Base-by-base conservation (phyloP, 257 asterid genomes). In the Salvia hispanica region DNA sequence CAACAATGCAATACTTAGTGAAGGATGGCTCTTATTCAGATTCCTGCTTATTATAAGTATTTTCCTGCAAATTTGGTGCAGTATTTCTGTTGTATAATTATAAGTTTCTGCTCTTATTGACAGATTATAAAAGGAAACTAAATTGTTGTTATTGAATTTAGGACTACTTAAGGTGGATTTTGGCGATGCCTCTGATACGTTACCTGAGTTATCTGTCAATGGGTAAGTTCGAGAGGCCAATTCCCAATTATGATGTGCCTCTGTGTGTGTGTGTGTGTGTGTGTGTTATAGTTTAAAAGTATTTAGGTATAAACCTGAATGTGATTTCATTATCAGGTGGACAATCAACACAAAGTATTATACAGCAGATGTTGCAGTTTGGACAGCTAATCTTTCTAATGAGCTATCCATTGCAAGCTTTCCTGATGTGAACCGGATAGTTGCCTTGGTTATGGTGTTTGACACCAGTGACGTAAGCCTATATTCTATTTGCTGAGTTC, bases 401-500 rank as follows among this genome's bases (percentile, higher is more conserved):
- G 89, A 74, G 16, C 77, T 87, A 16, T 81, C 90, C 3, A 51
- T 83, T 62, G 73, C 74, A 57, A 76, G 77, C 59, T 79, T 81
- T 59, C 92, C 91, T 9, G 42, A 43, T 53, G 56, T 74, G 46
- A 87, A 83, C 62, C 79, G 63, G 42, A 16, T 75, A 78, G 87
- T 73, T 75, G 96, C 99, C 12, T 67, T 94, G 74, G 97, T 90
- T 78, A 81, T 94, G 97, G 99, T 94, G 67, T 90, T 91, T 48
- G 95, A 94, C 69, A 69, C 80, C 73, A 88, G 48, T 70, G 81
- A 90, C 75, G 97, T 90, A 71, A 82, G 92, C 62, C 74, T 66
- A 73, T 25, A 25, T 7, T 45, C 63, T 25, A 14, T 72, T 28
- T 50, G 33, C 56, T 74, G 62, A 52, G 53, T 31, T 69, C 3